Evolutionary conservation across 2,329 filamentous ascomycete genomes (phyloP).

Genomic region (Exserohilum turcica): DNA sequence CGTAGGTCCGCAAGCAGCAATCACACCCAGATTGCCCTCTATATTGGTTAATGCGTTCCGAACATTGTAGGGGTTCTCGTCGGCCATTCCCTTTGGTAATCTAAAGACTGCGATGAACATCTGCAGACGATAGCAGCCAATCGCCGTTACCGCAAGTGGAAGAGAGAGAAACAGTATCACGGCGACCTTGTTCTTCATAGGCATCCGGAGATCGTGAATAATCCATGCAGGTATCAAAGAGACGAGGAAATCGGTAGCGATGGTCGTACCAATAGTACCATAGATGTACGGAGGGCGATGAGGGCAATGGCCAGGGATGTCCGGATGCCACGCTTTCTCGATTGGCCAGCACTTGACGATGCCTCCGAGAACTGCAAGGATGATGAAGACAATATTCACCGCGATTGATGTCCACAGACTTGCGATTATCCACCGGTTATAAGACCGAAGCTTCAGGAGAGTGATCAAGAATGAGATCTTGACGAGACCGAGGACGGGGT

Average conservation of each 20-base stretch:
- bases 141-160: constrained; percentile 8
- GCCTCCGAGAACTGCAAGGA: background rate
- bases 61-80: constrained; percentile 10
- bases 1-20: constrained; percentile 12
- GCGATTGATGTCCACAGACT: constrained; percentile 10
- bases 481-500: constrained; percentile 12
- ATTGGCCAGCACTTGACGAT: constrained; percentile 13
- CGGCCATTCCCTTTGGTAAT: background rate
- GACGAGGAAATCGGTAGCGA: constrained; percentile 15
- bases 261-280: constrained; percentile 4
- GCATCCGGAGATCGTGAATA: constrained; percentile 10
- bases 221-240: constrained; percentile 16
- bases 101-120: constrained; percentile 3
- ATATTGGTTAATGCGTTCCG: constrained; percentile 11
- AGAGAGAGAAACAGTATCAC: constrained; percentile 12
- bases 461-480: constrained; percentile 19
- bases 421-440: constrained; percentile 3
- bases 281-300: constrained; percentile 4
- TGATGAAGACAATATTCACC: constrained; percentile 6
- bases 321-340: constrained; percentile 5
- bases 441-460: constrained; percentile 10
- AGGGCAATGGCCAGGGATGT: constrained; percentile 1
- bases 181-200: constrained; percentile 4
- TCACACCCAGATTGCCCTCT: constrained; percentile 13
- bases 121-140: constrained; percentile 16